Conservation (phyloP, 1,139 yeast species). For the Pichia sp. region DNA sequence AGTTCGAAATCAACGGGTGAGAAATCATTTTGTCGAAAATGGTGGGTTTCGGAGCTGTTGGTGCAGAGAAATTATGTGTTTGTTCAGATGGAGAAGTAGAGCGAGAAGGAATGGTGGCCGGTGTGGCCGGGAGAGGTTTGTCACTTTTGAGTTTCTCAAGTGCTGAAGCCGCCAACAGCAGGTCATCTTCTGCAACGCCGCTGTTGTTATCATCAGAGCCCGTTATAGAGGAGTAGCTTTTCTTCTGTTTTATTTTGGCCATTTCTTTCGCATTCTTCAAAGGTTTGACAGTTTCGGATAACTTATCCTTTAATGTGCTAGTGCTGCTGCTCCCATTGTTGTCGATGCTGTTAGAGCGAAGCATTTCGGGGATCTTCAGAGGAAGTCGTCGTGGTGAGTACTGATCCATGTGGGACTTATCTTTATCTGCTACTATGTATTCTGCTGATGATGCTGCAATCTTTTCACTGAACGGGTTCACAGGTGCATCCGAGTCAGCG, state of each 20-base stretch:
- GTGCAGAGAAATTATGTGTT: background rate
- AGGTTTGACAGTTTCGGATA: background rate
- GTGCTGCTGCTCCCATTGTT: background rate
- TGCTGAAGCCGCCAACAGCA: constrained; percentile 26
- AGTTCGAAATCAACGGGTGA: constrained; percentile 33
- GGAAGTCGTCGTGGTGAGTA: constrained; percentile 9
- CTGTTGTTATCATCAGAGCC: background rate
- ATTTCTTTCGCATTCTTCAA: background rate
- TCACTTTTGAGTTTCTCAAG: constrained; percentile 23
- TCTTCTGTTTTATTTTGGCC: background rate
- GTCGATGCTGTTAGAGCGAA: background rate
- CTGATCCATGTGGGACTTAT: background rate
- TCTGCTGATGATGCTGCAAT: background rate
- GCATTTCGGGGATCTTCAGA: constrained; percentile 6
- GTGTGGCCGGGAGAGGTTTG: constrained; percentile 1
- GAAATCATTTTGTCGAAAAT: constrained; percentile 33
- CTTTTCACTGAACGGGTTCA: background rate
- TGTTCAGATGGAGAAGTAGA: background rate
- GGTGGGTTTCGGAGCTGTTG: constrained; percentile 14
- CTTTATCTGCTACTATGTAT: background rate
- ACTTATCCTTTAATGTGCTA: background rate
- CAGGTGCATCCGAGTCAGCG: background rate
- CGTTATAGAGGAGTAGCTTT: background rate
- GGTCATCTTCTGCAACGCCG: constrained; percentile 31
- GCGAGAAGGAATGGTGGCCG: background rate